Base-by-base conservation (phyloP, 495 filamentous ascomycete species). In the Jackrogersella multiformis region DNA sequence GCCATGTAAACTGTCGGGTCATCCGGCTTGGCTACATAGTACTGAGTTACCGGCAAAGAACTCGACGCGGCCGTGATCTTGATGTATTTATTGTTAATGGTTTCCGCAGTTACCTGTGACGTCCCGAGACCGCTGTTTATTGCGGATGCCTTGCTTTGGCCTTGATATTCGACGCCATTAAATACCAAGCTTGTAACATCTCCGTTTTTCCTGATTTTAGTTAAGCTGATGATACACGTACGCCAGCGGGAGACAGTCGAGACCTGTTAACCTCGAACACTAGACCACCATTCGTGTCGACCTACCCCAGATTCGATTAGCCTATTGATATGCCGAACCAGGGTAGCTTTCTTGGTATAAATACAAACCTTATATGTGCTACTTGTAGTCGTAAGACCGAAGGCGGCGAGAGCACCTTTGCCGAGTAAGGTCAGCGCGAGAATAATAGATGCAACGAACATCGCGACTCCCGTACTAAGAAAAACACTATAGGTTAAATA, bases 1-100 rank as follows among this genome's bases (percentile, higher is more conserved):
- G 82, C 85, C 85, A 88, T 86, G 61, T 84, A 84, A 46, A 88
- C 79, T 7, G 81, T 84, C 4, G 81, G 70, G 41, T 84, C 79
- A 1, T 84, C 83, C 42, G 80, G 79, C 45, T 81, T 81, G 3
- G 82, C 82, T 41, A 88, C 79, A 62, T 80, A 81, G 66, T 87
- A 88, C 4, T 88, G 86, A 2, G 81, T 87, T n/a, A 77, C 55
- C 7, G 69, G 74, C 64, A 86, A 70, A 1, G 80, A 84, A 24
- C 64, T 72, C 2, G 83, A 82, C 1, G 67, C 74, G 59, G 82
- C 84, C 10, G 84, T 86, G 30, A 88, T 81, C 69, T 85, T 86
- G 30, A 85, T 79, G 56, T 83, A 82, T 26, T 68, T 58, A 58
- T 71, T 55, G 12, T 60, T 72, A 54, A 75, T 68, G 2, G 70